These are phyloP conservation scores for Orbilia brochopaga DNA, from an alignment of 2,329 filamentous ascomycete genomes.

Conservation along the genomic window DNA sequence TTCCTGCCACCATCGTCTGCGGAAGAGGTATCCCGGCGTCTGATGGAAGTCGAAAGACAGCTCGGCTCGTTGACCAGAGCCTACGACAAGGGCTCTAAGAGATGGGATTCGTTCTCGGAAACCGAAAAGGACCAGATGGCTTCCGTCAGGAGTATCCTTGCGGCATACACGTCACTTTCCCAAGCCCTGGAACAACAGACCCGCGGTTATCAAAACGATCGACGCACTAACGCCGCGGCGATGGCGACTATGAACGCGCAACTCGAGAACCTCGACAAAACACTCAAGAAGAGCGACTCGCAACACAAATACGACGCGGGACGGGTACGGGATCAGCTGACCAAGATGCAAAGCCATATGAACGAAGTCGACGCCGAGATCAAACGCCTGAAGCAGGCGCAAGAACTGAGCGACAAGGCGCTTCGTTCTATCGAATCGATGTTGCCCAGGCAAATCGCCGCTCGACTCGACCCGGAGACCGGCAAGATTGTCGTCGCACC, in stretches of 20 bases:
- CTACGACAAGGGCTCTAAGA: conserved; percentile 9
- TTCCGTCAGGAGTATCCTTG: conserved; percentile 20
- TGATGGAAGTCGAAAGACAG: conserved; percentile 38
- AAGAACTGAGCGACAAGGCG: conserved; percentile 23
- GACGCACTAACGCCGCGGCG: conserved; percentile 13
- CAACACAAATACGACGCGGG: conserved; percentile 12
- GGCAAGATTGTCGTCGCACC: conserved; percentile 33
- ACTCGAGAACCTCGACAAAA: conserved; percentile 24
- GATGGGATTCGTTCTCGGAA: conserved; percentile 12
- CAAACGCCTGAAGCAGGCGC: conserved; percentile 24
- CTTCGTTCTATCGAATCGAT: conserved; percentile 25
- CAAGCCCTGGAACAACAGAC: conserved; percentile 35
- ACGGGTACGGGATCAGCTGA: conserved; percentile 8
- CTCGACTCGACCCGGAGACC: conserved; percentile 32
- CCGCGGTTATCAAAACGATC: conserved; percentile 26
- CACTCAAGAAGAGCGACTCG: conserved; percentile 15
- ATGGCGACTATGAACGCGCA: conserved; percentile 25
- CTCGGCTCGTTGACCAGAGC: conserved; percentile 13
- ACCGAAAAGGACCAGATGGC: conserved; percentile 25
- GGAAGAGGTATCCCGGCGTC: conserved; percentile 20
- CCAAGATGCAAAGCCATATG: conserved; percentile 19
- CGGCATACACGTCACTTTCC: conserved; percentile 33
- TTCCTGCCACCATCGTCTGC: conserved; percentile 17
- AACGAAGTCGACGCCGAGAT: conserved; percentile 27
- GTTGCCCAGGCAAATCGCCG: conserved; percentile 36